Base-by-base conservation (phyloP, 306 rosid genomes). In the Vicia faba region DNA sequence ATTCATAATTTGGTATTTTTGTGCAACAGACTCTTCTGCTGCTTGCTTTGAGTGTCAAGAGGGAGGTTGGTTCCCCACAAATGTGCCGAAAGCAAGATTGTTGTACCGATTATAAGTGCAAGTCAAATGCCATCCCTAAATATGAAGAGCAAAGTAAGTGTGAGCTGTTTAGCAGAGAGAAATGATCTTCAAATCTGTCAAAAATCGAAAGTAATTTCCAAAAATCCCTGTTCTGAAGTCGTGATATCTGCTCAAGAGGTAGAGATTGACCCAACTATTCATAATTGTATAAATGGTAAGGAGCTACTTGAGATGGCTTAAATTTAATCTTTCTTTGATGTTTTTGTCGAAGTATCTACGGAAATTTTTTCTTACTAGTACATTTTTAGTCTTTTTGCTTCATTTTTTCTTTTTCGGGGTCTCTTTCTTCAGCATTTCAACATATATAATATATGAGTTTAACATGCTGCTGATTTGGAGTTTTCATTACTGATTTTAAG, bases 111-210 rank as follows among this genome's bases (percentile, higher is more conserved):
- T 77, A 61, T 61, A 79, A 82, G 83, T 70, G 40, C 69, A 83
- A 87, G 80, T 70, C 98, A 86, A 92, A 92, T 92, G 98, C 98
- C 98, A 88, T 92, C 93, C 70, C 58, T 89, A 72, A 89, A 86
- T 77, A 92, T 89, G 98, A 88, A 93, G 93, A 82, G 89, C 82
- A 86, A 93, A 76, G 84, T 83, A 81, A 80, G 86, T 77, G 79
- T 46, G 44, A 75, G 82, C 78, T 86, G 93, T 84, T 75, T 93
- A 79, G 82, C 78, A 76, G 98, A 89, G 70, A 89, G 77, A 79
- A 69, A 82, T 66, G 89, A 88, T 75, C 88, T 89, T 75, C 95
- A 78, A 50, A 82, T 84, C 15, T 89, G 95, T 82, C 81, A 83
- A 4, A 92, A 86, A 63, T 86, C 96, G 40, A 80, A 79, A 75